Base-by-base conservation (phyloP, 331 rosid species). In the Malus hybrid region DNA sequence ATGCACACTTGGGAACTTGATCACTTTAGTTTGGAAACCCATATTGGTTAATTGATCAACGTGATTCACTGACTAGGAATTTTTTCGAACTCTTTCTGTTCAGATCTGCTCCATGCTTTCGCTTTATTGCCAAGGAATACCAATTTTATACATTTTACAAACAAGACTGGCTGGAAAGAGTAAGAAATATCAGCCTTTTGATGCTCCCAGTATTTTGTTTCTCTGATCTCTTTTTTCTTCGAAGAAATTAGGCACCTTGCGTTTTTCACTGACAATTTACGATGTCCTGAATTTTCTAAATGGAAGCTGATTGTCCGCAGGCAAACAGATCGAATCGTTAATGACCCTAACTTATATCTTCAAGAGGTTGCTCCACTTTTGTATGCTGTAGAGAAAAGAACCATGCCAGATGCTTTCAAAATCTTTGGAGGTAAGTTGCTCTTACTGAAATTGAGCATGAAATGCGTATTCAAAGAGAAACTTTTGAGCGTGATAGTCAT, bases 61-160 rank as follows among this genome's bases (percentile, higher is more conserved):
- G 46, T 39, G 46, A 42, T 42, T 42, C 14, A 42, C 65, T 71
- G 20, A 77, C 75, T 33, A 69, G 31, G 18, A 15, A 27, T 34
- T n/a, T 12, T 36, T 48, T 70, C 36, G 9, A 59, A 27, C 6
- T 56, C 11, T 42, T 62, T 80, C 65, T 75, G 55, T 76, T 85
- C 90, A 93, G 98, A 93, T 89, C 78, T 93, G 39, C 92, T 89
- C 48, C 84, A 90, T 75, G 93, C 88, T 63, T 89, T 93, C 70
- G 76, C 90, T 46, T 82, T 55, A 71, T 42, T 93, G 76, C 88
- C 93, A 29, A 83, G 80, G 69, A 74, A 93, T 81, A 85, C 84
- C 80, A 90, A 90, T 79, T 93, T 93, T 77, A 67, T 93, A 72
- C 90, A 81, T 73, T 88, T 75, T 75, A 84, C 90, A 3, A 87